Evolutionary conservation across 2,329 filamentous ascomycete genomes (phyloP).

Genomic region (Sclerotinia borealis): DNA sequence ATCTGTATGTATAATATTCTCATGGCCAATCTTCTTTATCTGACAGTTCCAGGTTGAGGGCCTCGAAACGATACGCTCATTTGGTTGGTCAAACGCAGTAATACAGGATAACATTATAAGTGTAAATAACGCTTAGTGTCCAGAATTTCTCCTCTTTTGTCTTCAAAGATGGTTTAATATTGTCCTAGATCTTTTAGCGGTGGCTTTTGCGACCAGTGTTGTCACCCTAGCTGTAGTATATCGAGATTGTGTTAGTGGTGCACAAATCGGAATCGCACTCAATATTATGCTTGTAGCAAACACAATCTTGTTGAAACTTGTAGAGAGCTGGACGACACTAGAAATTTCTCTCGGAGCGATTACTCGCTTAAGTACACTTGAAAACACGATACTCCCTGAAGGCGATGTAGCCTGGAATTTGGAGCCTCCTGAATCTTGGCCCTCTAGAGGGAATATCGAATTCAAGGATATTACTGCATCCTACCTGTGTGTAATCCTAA

Average conservation of each 20-base stretch:
- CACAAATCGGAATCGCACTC: constrained; percentile 23
- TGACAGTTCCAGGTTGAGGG: constrained; percentile 37
- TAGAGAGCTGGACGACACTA: constrained; percentile 47
- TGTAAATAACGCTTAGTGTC: constrained; percentile 48
- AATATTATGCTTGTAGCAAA: constrained; percentile 24
- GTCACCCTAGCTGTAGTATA: constrained; percentile 19
- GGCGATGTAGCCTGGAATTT: constrained; percentile 11
- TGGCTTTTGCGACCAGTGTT: constrained; percentile 15
- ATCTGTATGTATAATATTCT: constrained; percentile 25
- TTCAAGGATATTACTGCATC: constrained; percentile 30
- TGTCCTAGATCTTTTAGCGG: constrained; percentile 33
- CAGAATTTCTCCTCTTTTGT: constrained; percentile 49
- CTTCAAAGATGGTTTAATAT: constrained; percentile 52
- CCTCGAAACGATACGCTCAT: constrained; percentile 49
- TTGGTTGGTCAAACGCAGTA: constrained; percentile 44
- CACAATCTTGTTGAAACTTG: constrained; percentile 22
- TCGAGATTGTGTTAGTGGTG: constrained; percentile 17
- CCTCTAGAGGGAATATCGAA: constrained; percentile 31
- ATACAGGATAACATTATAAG: constrained; percentile 41
- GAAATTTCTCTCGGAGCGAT: constrained; percentile 55
- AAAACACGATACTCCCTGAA: constrained; percentile 38
- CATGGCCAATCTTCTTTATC: neutral
- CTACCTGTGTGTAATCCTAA: constrained; percentile 22
- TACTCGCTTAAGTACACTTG: constrained; percentile 47
- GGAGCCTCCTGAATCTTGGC: constrained; percentile 30